These are phyloP conservation scores for Catenaria anguillulae DNA, from an alignment of 371 early-diverging fungal species.

Conservation along the genomic window DNA sequence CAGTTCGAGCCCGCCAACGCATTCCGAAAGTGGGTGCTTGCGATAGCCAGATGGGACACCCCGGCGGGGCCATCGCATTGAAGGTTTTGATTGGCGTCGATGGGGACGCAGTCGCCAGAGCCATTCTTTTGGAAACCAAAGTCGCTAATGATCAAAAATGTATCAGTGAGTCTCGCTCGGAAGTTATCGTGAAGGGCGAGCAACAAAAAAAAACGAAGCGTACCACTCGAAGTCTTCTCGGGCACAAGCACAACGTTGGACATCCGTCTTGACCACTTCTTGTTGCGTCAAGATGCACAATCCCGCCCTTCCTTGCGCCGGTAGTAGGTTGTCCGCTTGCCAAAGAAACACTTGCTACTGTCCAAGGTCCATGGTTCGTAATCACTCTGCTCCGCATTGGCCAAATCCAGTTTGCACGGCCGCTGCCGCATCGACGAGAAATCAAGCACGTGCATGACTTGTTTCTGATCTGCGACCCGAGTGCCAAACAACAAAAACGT, in stretches of 20 bases:
- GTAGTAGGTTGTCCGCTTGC: slow-evolving; percentile 55
- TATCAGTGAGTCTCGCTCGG: background rate
- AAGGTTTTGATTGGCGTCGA: slow-evolving; percentile 49
- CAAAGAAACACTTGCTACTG: slow-evolving; percentile 50
- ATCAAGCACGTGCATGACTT: slow-evolving; percentile 51
- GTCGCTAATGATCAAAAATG: slow-evolving; percentile 25
- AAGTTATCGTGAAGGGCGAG: no score
- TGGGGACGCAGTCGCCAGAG: slow-evolving; percentile 39
- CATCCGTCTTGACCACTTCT: slow-evolving; percentile 36
- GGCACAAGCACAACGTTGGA: slow-evolving; percentile 57
- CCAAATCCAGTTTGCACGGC: slow-evolving; percentile 39
- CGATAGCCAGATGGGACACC: slow-evolving; percentile 59
- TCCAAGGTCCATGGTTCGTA: slow-evolving; percentile 62
- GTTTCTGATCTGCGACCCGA: slow-evolving; percentile 21
- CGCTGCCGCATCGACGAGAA: slow-evolving; percentile 51
- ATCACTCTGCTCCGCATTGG: slow-evolving; percentile 42
- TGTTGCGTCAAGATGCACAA: slow-evolving; percentile 67
- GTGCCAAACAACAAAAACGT: slow-evolving; percentile 51
- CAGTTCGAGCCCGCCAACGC: slow-evolving; percentile 39
- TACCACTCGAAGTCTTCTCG: slow-evolving; percentile 79
- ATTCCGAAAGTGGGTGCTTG: slow-evolving; percentile 55
- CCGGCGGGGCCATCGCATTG: slow-evolving; percentile 39
- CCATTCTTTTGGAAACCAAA: slow-evolving; percentile 54
- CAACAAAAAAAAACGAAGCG: no score
- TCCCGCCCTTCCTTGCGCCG: slow-evolving; percentile 54